Evolutionary conservation across 257 asterid species (phyloP), one percentile per base, ranked within the genome.

Genomic region (Jacaranda mimosifolia): DNA sequence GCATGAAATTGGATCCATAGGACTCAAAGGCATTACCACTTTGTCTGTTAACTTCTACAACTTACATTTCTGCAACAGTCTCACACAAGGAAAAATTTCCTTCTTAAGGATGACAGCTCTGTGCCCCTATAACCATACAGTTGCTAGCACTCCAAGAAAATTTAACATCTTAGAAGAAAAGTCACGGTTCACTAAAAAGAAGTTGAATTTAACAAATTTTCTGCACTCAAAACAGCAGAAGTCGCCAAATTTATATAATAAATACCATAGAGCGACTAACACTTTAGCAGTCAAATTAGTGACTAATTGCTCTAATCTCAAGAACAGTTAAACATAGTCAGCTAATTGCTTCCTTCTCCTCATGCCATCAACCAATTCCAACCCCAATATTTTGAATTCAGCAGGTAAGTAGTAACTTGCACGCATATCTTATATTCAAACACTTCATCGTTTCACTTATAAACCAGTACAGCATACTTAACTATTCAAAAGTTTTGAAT

Each of bases 1-100:
- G 62, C 56, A 15, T 7, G 49, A 78, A 51, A 62, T 40, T 64
- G 73, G 59, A 49, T 40, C 48, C 36, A 38, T 39, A 60, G 17
- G 13, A 60, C 67, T 8, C 72, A 51, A 70, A 49, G n/a, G 9
- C 70, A 21, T 36, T 48, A 45, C 51, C 75, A 45, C 35, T 32
- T 17, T 58, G n/a, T 62, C 49, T 7, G 8, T 74, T 15, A 62
- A 32, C 21, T 46, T 35, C 65, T 1, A 9, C 57, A 40, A 66
- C 18, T 4, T 42, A 42, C 26, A 64, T 42, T 45, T 26, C 32
- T 26, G 32, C 32, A 26, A 26, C 32, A 26, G 32, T 26, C 32
- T 0, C 32, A 26, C 32, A 26, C 32, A 26, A 2, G 32, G 32
- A 26, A 26, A 26, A 26, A 26, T 26, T 26, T 26, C 32, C 32